Percentiles rank a stretch among this genome's conserved stretches.
phyloP scores from a whole-genome alignment of 2,329 filamentous ascomycete species.

The Colletotrichum gloeosporioides region DNA sequence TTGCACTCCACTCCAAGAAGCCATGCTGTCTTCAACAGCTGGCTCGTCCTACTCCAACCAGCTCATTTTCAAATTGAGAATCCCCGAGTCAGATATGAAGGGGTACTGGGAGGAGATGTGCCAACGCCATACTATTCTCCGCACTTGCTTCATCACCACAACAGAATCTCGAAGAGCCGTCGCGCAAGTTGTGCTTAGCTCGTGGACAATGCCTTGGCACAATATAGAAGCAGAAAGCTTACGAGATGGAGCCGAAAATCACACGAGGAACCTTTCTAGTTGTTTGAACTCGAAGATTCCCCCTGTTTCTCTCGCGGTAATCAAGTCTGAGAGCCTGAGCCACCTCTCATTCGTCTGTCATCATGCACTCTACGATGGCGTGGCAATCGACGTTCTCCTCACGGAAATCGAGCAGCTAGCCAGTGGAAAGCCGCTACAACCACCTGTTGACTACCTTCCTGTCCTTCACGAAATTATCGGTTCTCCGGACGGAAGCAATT shows the following conservation, averaged over 20 bases:
- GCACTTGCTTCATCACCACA: slow-evolving; percentile 77
- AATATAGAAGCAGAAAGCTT: slow-evolving; percentile 36
- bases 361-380: slow-evolving; percentile 87
- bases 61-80: slow-evolving; percentile 66
- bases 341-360: slow-evolving; percentile 65
- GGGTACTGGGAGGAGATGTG: slow-evolving; percentile 68
- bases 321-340: slow-evolving; percentile 32
- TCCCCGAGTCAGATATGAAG: slow-evolving; percentile 55
- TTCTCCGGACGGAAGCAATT: slow-evolving; percentile 52
- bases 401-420: slow-evolving; percentile 71
- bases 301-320: slow-evolving; percentile 50
- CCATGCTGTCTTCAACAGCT: slow-evolving; percentile 73
- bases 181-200: slow-evolving; percentile 71
- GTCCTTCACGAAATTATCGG: slow-evolving; percentile 68
- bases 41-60: slow-evolving; percentile 73
- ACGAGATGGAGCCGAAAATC: slow-evolving; percentile 40
- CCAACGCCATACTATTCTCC: slow-evolving; percentile 74
- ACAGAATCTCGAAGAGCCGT: slow-evolving; percentile 66
- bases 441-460: slow-evolving; percentile 59
- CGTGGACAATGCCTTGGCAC: slow-evolving; percentile 47
- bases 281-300: slow-evolving; percentile 49
- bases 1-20: slow-evolving; percentile 87
- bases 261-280: slow-evolving; percentile 42
- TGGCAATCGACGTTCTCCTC: slow-evolving; percentile 74
- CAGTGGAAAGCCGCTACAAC: slow-evolving; percentile 47